Conservation (phyloP, 352 stramenopile species). For the Phytophthora sansomeana region DNA sequence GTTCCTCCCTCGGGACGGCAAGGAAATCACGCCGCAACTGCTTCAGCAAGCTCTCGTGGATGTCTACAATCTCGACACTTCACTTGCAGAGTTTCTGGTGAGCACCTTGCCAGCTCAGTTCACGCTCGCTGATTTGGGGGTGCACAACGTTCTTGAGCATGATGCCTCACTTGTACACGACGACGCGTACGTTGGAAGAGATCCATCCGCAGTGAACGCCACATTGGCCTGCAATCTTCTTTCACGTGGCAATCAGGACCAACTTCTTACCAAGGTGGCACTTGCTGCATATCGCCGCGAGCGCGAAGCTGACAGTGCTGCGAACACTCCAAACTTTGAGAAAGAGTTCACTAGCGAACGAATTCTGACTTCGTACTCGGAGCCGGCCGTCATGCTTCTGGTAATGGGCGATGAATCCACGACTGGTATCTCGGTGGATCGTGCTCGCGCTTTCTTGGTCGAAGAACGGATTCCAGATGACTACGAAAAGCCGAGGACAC, state of each 20-base stretch:
- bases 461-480: constrained; percentile 57
- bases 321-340: constrained; percentile 51
- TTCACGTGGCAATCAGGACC: constrained; percentile 31
- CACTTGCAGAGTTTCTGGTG: constrained; percentile 41
- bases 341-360: constrained; percentile 45
- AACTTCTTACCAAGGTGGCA: constrained; percentile 41
- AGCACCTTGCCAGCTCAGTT: constrained; percentile 44
- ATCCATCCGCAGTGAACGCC: constrained; percentile 53
- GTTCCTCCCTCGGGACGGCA: constrained; percentile 62
- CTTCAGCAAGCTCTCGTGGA: constrained; percentile 44
- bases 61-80: constrained; percentile 51
- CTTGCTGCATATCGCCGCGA: constrained; percentile 57
- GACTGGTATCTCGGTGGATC: constrained; percentile 47
- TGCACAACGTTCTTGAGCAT: constrained; percentile 67
- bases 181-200: constrained; percentile 50
- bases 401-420: constrained; percentile 51
- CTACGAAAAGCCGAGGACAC: constrained; percentile 43
- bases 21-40: constrained; percentile 47
- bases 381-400: constrained; percentile 58
- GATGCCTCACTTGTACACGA: constrained; percentile 61
- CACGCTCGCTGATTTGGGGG: constrained; percentile 57
- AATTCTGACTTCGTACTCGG: constrained; percentile 48
- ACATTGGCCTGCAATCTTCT: constrained; percentile 55
- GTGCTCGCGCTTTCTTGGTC: constrained; percentile 56
- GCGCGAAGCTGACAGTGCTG: constrained; percentile 51